Evolutionary conservation across 352 stramenopile genomes (phyloP), one percentile per base, ranked within the genome.

Genomic region (Globisporangium cederbergense): DNA sequence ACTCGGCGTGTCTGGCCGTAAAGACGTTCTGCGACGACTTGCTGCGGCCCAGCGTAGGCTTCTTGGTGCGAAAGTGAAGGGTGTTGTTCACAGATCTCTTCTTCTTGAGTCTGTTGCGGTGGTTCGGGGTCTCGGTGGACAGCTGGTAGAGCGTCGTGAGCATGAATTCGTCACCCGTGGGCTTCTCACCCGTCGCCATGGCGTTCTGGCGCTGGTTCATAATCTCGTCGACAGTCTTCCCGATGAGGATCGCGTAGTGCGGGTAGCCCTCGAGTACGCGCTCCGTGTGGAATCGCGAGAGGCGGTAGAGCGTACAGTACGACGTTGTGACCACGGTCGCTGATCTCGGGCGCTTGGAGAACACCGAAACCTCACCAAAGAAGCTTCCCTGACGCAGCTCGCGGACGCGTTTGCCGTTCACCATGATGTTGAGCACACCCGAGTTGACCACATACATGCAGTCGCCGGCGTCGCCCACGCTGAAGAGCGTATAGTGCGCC

Each of bases 371-470:
- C 40, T 91, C 82, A 3, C 82, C 82, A 52, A 91, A 91, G 47
- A 86, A 89, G 3, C 75, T 68, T 0, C 79, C 79, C 52, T 88
- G 88, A 0, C 82, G 71, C 1, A 86, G 57, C 40, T 91, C 83
- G 2, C 77, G 70, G 18, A 91, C 75, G 22, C 22, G 22, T 49
- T 86, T 90, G 28, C 73, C 77, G 25, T 80, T 64, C 14, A 87
- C 74, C 0, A 88, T 49, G 16, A 91, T 79, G n/a, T 86, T 71
- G 0, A 90, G 69, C 0, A 91, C 83, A 4, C 80, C 82, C 0
- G 80, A 83, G 50, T 89, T 85, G 0, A 91, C 81, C 28, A 89
- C 62, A 49, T 85, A 89, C 82, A 91, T 91, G 79, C 73, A 67
- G 22, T 91, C 78, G 13, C 82, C 80, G 70, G 62, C 52, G 11